These are phyloP conservation scores for Candida insectalens DNA, from an alignment of 805 yeast species.

Conservation along the genomic window DNA sequence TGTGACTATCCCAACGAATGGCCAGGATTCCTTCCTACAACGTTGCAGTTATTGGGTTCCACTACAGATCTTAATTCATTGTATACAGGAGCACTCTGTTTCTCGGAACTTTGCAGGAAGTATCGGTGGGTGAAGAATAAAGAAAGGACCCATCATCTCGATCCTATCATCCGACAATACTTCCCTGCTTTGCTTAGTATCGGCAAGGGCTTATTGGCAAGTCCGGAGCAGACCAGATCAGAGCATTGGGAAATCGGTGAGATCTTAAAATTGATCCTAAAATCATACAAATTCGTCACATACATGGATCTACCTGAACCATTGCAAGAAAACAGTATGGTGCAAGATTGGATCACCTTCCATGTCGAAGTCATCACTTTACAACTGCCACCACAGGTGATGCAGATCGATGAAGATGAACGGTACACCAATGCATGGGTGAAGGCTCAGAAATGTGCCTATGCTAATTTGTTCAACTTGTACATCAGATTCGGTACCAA, in stretches of 20 bases:
- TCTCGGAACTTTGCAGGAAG: conserved; percentile 65
- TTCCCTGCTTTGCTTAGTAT: conserved; percentile 64
- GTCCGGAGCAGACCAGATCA: conserved; percentile 17
- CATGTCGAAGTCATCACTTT: conserved; percentile 60
- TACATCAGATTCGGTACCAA: conserved; percentile 62
- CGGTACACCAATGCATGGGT: conserved; percentile 49
- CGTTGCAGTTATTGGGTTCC: conserved; percentile 34
- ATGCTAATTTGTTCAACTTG: conserved; percentile 63
- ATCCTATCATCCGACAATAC: conserved; percentile 46
- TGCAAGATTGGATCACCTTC: conserved; percentile 66
- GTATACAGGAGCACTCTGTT: conserved; percentile 66
- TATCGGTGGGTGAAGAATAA: conserved; percentile 69
- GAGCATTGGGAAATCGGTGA: conserved; percentile 40
- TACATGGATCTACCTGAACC: conserved; percentile 69
- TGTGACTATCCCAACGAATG: conserved; percentile 33
- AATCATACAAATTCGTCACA: conserved; percentile 74
- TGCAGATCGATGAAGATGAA: conserved; percentile 42
- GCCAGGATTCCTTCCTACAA: conserved; percentile 45
- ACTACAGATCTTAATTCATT: conserved; percentile 30
- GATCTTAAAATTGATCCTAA: conserved; percentile 65
- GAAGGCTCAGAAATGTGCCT: conserved; percentile 84
- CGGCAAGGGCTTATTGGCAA: conserved; percentile 44
- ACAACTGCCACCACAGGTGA: conserved; percentile 44
- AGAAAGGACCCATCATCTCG: conserved; percentile 41
- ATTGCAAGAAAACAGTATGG: conserved; percentile 41